Evolutionary conservation across 495 filamentous ascomycete genomes (phyloP), one percentile per base, ranked within the genome.

Genomic region (Aspergillus steynii): DNA sequence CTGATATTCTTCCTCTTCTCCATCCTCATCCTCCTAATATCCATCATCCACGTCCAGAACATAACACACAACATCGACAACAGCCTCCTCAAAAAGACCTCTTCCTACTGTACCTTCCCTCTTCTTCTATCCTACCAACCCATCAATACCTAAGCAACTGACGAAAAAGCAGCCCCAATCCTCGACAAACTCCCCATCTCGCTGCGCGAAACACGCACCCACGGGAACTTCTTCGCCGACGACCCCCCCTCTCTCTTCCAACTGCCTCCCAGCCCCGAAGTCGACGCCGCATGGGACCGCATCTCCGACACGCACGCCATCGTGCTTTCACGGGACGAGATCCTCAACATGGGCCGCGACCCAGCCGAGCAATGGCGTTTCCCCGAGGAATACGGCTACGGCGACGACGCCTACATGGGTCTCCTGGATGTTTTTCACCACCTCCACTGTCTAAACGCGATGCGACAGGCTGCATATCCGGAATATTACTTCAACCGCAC

Each of bases 251-350:
- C 55, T n/a, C 47, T 57, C 55, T 57, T 49, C 55, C 45, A 47
- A 27, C 55, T 49, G 3, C 55, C 55, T 14, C 55, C 55, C 6
- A 57, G 42, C 45, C 55, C 55, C 0, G 26, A 49, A 20, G 55
- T 57, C 26, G 55, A 57, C 27, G 55, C 42, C n/a, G 55, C 55
- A 45, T 57, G 45, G 55, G 32, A 57, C 45, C 55, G 55, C 7
- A 27, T 57, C 4, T 45, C 45, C 4, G 49, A 57, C 45, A 57
- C 31, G 27, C 47, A 57, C 5, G 45, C 45, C 45, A 50, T 57
- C 14, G 27, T 20, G 10, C 47, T 57, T 45, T 49, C 27, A 1
- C 2, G 55, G 12, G 45, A 57, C 9, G 45, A 57, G 14, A 29
- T 50, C 14, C n/a, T 57, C 45, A 50, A 49, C 2, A 28, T 57